Evolutionary conservation across 805 yeast species (phyloP).

Genomic region (Starmerella etchellsii): DNA sequence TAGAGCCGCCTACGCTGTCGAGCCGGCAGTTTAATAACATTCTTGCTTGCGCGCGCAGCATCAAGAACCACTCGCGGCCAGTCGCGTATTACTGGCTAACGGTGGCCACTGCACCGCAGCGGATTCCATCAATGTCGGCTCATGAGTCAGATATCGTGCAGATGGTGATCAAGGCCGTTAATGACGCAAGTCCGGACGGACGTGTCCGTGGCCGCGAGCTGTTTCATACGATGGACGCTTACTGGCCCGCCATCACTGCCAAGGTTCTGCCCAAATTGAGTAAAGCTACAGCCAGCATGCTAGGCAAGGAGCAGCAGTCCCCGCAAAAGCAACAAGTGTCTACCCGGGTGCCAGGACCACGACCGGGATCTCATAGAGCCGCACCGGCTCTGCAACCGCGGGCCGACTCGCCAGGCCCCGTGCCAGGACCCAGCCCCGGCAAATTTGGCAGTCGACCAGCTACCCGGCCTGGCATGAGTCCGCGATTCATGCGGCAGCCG

Average conservation of each 20-base stretch:
- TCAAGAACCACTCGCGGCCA: constrained; percentile 56
- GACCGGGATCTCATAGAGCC: too few relatives aligned
- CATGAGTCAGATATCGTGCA: constrained; percentile 30
- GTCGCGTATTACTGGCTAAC: constrained; percentile 62
- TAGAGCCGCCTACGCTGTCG: constrained; percentile 25
- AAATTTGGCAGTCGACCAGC: too few relatives aligned
- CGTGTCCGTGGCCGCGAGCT: constrained; percentile 61
- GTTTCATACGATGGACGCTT: constrained; percentile 53
- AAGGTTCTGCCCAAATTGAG: constrained; percentile 24
- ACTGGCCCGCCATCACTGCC: constrained; percentile 43
- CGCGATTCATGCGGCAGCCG: too few relatives aligned
- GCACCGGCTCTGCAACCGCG: too few relatives aligned
- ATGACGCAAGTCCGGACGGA: constrained; percentile 71
- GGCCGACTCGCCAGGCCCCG: too few relatives aligned
- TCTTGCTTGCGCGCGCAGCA: constrained; percentile 46
- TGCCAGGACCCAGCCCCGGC: too few relatives aligned
- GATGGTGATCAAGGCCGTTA: constrained; percentile 45
- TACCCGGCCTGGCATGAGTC: too few relatives aligned
- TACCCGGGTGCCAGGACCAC: too few relatives aligned
- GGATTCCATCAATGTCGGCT: background rate
- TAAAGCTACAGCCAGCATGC: too few relatives aligned
- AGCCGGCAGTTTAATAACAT: constrained; percentile 8
- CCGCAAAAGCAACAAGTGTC: too few relatives aligned
- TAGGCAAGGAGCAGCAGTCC: too few relatives aligned
- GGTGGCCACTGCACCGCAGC: constrained; percentile 31